phyloP scores from a whole-genome alignment of 2,329 filamentous ascomycete genomes.

The Colletotrichum abscissum region DNA sequence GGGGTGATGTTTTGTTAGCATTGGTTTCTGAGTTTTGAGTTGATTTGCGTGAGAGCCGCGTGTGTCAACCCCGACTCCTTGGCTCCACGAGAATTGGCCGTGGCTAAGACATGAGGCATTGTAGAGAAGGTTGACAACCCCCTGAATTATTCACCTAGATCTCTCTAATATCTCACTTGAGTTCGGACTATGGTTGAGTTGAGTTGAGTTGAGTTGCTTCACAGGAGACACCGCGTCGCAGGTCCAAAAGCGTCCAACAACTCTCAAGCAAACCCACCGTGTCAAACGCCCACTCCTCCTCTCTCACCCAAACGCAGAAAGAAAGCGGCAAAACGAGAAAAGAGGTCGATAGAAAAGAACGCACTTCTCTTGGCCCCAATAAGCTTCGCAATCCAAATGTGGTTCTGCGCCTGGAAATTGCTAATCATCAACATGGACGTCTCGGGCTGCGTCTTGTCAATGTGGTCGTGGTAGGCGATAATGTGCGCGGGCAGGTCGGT shows the following conservation, averaged over 20 bases:
- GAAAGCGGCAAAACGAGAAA: background rate
- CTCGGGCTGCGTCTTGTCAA: constrained; percentile 36
- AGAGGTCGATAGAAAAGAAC: background rate
- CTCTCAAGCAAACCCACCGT: background rate
- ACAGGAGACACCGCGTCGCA: background rate
- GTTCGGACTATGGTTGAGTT: too few relatives aligned
- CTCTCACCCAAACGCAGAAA: too few relatives aligned
- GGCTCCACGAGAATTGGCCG: background rate
- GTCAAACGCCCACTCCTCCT: background rate
- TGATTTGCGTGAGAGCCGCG: background rate
- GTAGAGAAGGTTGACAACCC: background rate
- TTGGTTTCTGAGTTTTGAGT: background rate
- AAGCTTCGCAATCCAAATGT: constrained; percentile 53
- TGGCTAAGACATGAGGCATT: background rate
- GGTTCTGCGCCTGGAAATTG: constrained; percentile 53
- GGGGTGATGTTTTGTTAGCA: background rate
- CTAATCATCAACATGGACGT: constrained; percentile 53
- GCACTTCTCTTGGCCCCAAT: constrained; percentile 54
- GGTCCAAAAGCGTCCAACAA: background rate
- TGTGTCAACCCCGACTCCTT: background rate
- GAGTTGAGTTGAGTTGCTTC: background rate
- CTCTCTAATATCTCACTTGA: background rate
- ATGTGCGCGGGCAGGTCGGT: constrained; percentile 54
- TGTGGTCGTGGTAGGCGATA: constrained; percentile 52
- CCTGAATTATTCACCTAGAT: background rate